Conservation (phyloP, 2,329 filamentous ascomycete species). For the Catunica adiposa region DNA sequence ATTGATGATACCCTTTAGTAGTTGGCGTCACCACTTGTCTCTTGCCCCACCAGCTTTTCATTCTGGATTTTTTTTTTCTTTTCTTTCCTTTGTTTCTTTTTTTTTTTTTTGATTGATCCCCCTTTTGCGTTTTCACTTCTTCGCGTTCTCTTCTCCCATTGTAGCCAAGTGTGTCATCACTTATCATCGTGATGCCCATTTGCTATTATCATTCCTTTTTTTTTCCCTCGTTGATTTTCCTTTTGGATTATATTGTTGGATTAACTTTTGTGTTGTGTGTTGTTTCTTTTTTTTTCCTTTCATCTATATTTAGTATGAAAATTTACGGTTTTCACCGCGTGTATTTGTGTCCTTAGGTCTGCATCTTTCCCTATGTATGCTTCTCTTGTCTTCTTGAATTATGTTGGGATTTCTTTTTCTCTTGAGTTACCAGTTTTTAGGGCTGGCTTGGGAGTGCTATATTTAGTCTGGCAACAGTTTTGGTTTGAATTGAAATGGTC, state of each 20-base stretch:
- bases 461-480: neutral
- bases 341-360: neutral
- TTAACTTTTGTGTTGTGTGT: conserved; percentile 15
- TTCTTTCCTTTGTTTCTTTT: neutral
- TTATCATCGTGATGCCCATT: no score
- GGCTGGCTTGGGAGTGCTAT: neutral
- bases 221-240: no score
- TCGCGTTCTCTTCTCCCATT: conserved; percentile 1
- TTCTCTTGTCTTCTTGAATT: no score
- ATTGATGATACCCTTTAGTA: neutral
- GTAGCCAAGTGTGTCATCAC: conserved; percentile 2
- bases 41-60: neutral
- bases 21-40: neutral
- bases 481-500: neutral
- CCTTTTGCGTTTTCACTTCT: conserved; percentile 9
- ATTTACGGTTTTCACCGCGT: neutral
- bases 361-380: neutral
- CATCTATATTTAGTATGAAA: neutral
- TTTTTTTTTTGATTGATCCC: conserved; percentile 7
- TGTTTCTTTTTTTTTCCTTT: conserved; percentile 14
- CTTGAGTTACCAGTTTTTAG: neutral
- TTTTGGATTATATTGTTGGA: no score
- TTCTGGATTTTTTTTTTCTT: conserved; percentile 4
- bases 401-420: neutral
- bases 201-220: no score